Base-by-base conservation (phyloP, 1,284 basidiomycete species). In the Puccinia hordei region DNA sequence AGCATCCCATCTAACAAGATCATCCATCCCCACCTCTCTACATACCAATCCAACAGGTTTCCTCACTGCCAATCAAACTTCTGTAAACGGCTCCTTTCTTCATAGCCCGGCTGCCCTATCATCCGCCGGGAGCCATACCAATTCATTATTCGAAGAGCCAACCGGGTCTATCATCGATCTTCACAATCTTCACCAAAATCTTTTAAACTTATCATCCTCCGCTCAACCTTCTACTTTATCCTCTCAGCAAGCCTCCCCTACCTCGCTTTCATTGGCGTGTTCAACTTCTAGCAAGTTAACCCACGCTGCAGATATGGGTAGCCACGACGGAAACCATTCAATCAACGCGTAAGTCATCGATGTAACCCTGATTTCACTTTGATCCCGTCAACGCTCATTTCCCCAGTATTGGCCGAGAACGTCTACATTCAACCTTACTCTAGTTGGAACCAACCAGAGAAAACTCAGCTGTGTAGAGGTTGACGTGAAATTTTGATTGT, bases 381-480 rank as follows among this genome's bases (percentile, higher is more conserved):
- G 3, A 2, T 17, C 10, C 57, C 6, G 57, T 8, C 57, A 1
- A 27, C 15, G 30, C 8, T 49, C n/a, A n/a, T 63, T 38, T 63
- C 15, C 61, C 35, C 61, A 4, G 22, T 63, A 1, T 35, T 38
- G 17, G 33, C 33, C 22, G n/a, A 63, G 61, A 63, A 22, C 8
- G 38, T 63, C 61, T 63, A 63, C 22, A 22, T 19, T 12, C 1
- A 3, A 38, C 22, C 17, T 35, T 22, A 15, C 30, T 8, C 22
- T 22, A 17, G 2, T 12, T 41, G 38, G 12, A 41, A 41, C 5
- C 53, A 63, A 22, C 22, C 38, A 35, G 33, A n/a, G 4, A 55
- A 17, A 55, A 55, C 53, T 55, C 53, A 55, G 53, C n/a, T 55
- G 53, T 55, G 53, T 55, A 55, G 53, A 55, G 53, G 53, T n/a